Evolutionary conservation across 768 basidiomycete genomes (phyloP), one percentile per base, ranked within the genome.

Genomic region (Amanita subjunquillea): DNA sequence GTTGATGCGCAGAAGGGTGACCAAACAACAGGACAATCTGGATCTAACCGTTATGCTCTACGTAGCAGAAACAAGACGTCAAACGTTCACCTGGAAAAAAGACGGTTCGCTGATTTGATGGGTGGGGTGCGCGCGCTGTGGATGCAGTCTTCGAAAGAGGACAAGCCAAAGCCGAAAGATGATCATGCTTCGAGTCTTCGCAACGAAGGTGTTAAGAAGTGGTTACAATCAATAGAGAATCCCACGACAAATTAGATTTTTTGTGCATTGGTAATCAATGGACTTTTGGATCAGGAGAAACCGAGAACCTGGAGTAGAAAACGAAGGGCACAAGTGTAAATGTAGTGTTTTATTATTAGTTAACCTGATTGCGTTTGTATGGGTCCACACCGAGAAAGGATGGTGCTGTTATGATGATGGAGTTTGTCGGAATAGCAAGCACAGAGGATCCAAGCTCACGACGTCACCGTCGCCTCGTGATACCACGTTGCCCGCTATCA

Each of bases 91-190:
- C 47, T 36, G 20, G 36, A 49, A 48, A 36, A 54, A 39, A 13
- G 37, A 1, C 6, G 49, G 40, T 10, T 50, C 38, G 41, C 37
- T 54, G 48, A 47, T 49, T 13, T 54, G 37, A 27, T 54, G 38
- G 48, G 43, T 41, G 48, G 48, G 20, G 54, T 54, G 27, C 20
- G 38, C 37, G 38, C 37, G 27, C 42, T 54, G 46, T 54, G 53
- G 53, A 49, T 49, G 46, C 37, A 17, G 17, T 17, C 17, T 17
- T 17, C 17, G 17, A 17, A 1, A 1, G 17, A 17, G 38, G 54
- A 41, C 46, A 48, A 50, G 42, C 40, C 12, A 40, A 49, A 25
- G 48, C 48, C 47, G 40, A 20, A 50, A 39, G 36, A 36, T 17
- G 42, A 23, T 38, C 38, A 37, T 54, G 53, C 53, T 54, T 48